These are phyloP conservation scores for Dunaliella primolecta DNA, from an alignment of 139 green algal genomes.

Conservation along the genomic window DNA sequence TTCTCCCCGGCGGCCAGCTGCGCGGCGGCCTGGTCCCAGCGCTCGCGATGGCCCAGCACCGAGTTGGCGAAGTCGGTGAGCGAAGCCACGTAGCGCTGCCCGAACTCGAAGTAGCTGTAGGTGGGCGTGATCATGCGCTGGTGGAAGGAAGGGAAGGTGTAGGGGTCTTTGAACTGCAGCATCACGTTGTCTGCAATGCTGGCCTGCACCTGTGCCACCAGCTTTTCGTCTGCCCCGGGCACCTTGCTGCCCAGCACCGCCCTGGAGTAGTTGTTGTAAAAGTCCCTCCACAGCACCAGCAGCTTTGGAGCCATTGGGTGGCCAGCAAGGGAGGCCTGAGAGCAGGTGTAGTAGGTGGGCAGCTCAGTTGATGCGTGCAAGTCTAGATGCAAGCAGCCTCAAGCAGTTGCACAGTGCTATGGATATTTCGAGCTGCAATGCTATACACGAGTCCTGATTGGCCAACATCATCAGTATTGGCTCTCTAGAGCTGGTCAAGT, in stretches of 20 bases:
- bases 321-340: neutral
- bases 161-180: conserved; percentile 60
- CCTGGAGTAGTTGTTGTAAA: conserved; percentile 85
- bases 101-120: conserved; percentile 95
- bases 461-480: too few relatives aligned
- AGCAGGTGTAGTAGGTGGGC: neutral
- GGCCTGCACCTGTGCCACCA: conserved; percentile 59
- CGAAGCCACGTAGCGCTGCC: conserved; percentile 84
- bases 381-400: too few relatives aligned
- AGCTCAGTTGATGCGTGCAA: too few relatives aligned
- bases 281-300: conserved; percentile 66
- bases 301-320: conserved; percentile 29
- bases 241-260: conserved; percentile 59
- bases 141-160: conserved; percentile 91
- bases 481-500: too few relatives aligned
- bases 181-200: conserved; percentile 56
- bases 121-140: conserved; percentile 70
- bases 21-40: conserved; percentile 47
- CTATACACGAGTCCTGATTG: too few relatives aligned
- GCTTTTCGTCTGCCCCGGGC: conserved; percentile 48
- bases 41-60: conserved; percentile 66
- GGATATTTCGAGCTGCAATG: too few relatives aligned
- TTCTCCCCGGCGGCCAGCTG: conserved; percentile 81
- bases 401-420: too few relatives aligned
- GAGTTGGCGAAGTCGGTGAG: conserved; percentile 91